phyloP scores from a whole-genome alignment of 768 basidiomycete genomes.

The Xanthoconium purpureum region DNA sequence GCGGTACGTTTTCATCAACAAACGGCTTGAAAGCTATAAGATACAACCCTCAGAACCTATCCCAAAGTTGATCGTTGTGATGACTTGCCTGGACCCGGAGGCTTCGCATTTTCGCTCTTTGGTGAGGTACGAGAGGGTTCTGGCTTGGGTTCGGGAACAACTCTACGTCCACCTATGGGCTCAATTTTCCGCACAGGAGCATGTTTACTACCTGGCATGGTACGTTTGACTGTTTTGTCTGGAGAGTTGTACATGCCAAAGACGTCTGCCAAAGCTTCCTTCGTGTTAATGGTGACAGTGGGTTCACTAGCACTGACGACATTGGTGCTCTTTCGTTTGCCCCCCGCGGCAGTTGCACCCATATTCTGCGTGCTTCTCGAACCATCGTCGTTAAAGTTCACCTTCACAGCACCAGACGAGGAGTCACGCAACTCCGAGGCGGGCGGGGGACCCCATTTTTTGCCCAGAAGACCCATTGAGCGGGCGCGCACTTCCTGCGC shows the following conservation, averaged over 20 bases:
- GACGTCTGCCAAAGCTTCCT: constrained; percentile 90
- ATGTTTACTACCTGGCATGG: constrained; percentile 65
- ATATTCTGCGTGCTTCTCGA: constrained; percentile 42
- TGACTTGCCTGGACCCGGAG: constrained; percentile 38
- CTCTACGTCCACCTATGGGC: constrained; percentile 39
- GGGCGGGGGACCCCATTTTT: constrained; percentile 77
- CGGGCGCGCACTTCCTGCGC: constrained; percentile 80
- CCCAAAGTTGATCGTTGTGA: constrained; percentile 16
- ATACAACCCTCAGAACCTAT: constrained; percentile 5
- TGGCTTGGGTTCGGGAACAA: constrained; percentile 23
- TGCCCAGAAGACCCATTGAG: constrained; percentile 77
- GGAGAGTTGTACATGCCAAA: constrained; percentile 96
- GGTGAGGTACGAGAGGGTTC: constrained; percentile 36
- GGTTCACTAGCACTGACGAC: constrained; percentile 56
- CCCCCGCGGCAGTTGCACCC: constrained; percentile 27
- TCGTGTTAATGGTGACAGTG: constrained; percentile 95
- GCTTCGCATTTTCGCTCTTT: constrained; percentile 23
- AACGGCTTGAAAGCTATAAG: constrained; percentile 56
- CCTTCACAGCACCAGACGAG: constrained; percentile 37
- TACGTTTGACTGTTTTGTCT: constrained; percentile 61
- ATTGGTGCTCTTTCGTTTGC: constrained; percentile 43
- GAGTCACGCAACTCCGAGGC: constrained; percentile 37
- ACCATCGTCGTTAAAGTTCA: constrained; percentile 63
- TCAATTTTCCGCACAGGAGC: constrained; percentile 69
- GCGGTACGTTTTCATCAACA: constrained; percentile 55